Conservation (phyloP, 2,329 filamentous ascomycete species). For the Stagonosporopsis vannaccii region DNA sequence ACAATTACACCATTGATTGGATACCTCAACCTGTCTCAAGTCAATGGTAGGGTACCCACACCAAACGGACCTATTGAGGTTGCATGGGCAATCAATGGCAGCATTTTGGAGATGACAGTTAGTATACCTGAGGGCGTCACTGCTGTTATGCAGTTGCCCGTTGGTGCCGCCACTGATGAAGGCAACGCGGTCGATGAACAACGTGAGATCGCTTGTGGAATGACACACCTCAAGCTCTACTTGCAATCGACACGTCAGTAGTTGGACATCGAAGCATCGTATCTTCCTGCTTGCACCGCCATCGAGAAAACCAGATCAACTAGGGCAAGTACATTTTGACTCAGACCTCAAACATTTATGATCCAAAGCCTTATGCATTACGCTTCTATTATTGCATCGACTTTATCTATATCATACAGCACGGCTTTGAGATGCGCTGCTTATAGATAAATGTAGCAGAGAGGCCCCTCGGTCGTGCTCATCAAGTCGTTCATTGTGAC, state of each 20-base stretch:
- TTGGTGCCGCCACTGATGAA: background rate
- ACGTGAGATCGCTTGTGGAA: background rate
- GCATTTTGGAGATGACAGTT: background rate
- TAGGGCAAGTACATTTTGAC: background rate
- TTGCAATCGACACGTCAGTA: background rate
- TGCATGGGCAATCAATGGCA: background rate
- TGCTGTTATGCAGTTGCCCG: background rate
- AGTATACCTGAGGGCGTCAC: background rate
- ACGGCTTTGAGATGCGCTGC: background rate
- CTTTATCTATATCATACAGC: background rate
- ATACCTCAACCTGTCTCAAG: background rate
- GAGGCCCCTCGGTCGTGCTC: conserved; percentile 42
- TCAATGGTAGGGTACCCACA: conserved; percentile 1
- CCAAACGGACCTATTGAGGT: conserved; percentile 4
- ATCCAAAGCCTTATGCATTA: background rate
- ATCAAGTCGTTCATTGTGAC: conserved; percentile 38
- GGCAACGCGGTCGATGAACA: background rate
- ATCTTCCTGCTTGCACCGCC: too few species aligned
- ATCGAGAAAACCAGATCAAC: too few species aligned
- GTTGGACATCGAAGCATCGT: too few species aligned
- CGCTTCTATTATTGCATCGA: background rate
- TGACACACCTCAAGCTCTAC: background rate
- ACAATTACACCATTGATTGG: conserved; percentile 4
- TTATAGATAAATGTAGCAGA: conserved; percentile 47
- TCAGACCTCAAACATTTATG: too few species aligned